Conservation (phyloP, 78 protist genomes). For the Dictyostelium capitatum region DNA sequence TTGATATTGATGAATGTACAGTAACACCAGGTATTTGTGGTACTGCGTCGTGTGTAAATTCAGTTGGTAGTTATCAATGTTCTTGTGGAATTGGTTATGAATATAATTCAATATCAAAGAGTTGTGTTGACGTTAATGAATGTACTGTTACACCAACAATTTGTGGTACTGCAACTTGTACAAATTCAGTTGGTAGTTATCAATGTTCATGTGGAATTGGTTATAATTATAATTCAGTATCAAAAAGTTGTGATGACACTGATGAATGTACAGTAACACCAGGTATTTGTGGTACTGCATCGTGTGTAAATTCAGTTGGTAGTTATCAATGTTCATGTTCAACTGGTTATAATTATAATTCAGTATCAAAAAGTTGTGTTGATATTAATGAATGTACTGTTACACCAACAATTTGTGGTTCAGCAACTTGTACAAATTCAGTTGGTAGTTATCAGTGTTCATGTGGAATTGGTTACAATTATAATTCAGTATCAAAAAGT, state of each 20-base stretch:
- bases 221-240: background rate
- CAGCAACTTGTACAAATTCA: background rate
- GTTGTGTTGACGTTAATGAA: constrained; percentile 12
- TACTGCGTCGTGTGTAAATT: too few relatives aligned
- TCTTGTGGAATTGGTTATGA: background rate
- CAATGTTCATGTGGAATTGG: background rate
- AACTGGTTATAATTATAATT: background rate
- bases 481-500: background rate
- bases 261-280: background rate
- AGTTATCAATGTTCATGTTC: background rate
- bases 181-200: background rate
- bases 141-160: background rate
- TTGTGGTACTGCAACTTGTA: background rate
- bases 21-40: too few relatives aligned
- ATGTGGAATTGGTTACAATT: background rate
- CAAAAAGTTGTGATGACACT: background rate
- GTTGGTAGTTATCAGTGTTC: background rate
- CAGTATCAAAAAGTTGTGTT: background rate
- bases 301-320: background rate
- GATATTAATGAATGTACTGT: constrained; percentile 2
- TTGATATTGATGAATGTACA: too few relatives aligned
- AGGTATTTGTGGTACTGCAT: background rate
- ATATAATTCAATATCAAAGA: background rate
- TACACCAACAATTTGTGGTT: background rate
- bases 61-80: background rate